Conservation (phyloP, 108 stramenopile species). For the Cyclotella baltica region DNA sequence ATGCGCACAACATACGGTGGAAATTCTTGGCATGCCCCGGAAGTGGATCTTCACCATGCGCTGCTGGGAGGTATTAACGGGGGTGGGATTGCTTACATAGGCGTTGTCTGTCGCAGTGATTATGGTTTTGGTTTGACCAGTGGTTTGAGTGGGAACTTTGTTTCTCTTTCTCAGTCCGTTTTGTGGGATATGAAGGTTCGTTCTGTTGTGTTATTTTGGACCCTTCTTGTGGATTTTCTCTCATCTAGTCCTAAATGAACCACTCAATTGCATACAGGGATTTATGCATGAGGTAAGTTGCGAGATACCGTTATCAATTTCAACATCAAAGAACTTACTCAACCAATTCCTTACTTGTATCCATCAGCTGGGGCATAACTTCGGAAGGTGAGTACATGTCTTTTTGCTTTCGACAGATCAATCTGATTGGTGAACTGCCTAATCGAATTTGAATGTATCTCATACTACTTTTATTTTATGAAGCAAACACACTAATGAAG, state of each 20-base stretch:
- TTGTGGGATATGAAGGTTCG: slow-evolving; percentile 40
- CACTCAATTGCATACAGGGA: too few species aligned
- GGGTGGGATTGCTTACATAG: slow-evolving; percentile 33
- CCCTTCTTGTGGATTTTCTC: too few species aligned
- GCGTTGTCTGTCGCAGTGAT: slow-evolving; percentile 10
- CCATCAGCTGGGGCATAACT: slow-evolving; percentile 19
- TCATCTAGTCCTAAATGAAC: too few species aligned
- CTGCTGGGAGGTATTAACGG: slow-evolving; percentile 1
- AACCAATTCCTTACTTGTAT: background rate
- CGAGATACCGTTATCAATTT: background rate
- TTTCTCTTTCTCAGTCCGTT: background rate
- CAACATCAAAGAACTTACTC: too few species aligned
- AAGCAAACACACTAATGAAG: slow-evolving; percentile 11
- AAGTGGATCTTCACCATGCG: slow-evolving; percentile 24
- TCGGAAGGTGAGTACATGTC: slow-evolving; percentile 1
- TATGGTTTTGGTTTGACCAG: slow-evolving; percentile 16
- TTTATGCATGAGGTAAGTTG: slow-evolving; percentile 27
- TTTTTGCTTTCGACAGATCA: too few species aligned
- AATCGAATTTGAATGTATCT: too few species aligned
- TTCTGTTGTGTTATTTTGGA: too few species aligned
- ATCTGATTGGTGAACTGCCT: too few species aligned
- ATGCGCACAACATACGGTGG: slow-evolving; percentile 10
- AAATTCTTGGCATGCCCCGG: background rate
- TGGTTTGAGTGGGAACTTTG: slow-evolving; percentile 6
- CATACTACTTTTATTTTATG: too few species aligned